Conservation (phyloP, 129 eudicot species). For the Lonicera japonica region DNA sequence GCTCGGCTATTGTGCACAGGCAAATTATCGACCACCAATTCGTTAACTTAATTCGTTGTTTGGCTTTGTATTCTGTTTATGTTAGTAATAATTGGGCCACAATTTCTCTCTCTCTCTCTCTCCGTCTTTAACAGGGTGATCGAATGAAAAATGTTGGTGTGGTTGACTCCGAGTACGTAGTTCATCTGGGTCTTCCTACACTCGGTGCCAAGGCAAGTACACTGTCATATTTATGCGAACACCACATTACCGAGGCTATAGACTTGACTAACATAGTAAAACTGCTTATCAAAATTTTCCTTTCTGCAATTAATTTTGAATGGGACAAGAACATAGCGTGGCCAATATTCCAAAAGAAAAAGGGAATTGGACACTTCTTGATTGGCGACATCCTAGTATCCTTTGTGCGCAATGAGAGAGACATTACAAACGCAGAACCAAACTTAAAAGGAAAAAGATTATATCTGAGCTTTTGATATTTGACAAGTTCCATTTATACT, state of each 20-base stretch:
- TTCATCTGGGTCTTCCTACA: constrained; percentile 76
- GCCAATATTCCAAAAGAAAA: no score
- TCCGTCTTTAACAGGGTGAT: constrained; percentile 89
- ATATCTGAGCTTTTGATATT: no score
- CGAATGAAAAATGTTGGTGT: constrained; percentile 72
- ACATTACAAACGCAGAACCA: no score
- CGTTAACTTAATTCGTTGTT: neutral
- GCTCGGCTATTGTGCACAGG: constrained; percentile 99
- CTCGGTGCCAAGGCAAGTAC: constrained; percentile 55
- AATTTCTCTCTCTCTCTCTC: neutral
- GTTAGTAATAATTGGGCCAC: neutral
- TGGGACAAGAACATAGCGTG: no score
- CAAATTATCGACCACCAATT: neutral
- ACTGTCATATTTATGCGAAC: neutral
- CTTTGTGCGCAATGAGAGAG: no score
- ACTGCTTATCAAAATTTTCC: no score
- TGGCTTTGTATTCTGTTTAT: neutral
- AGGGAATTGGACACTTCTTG: no score
- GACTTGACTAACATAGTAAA: neutral
- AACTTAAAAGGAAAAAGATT: no score
- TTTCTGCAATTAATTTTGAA: no score
- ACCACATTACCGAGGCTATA: neutral
- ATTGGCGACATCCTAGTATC: no score
- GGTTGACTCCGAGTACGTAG: constrained; percentile 70
- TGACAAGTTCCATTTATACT: no score